Evolutionary conservation across 148 eudicot genomes (phyloP).

Genomic region (Gaultheria prostrata): DNA sequence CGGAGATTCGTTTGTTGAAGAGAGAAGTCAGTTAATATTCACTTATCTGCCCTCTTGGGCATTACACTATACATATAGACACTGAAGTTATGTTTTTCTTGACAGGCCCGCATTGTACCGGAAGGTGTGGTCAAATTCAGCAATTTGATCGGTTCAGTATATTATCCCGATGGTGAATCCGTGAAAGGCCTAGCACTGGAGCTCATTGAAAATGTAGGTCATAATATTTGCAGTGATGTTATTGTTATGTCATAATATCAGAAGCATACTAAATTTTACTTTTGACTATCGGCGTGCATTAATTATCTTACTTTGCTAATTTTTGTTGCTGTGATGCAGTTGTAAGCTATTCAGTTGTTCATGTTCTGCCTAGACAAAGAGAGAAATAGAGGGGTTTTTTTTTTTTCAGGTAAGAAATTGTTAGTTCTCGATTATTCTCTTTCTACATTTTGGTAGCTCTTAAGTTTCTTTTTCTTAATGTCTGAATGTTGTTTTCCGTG

Average conservation of each 20-base stretch:
- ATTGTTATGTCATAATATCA: background rate
- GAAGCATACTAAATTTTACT: background rate
- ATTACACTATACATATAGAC: background rate
- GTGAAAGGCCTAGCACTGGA: constrained; percentile 81
- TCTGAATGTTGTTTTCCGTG: no score
- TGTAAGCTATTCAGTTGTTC: no score
- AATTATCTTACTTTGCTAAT: no score
- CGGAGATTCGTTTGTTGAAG: constrained; percentile 78
- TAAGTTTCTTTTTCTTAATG: no score
- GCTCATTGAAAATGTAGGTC: constrained; percentile 54
- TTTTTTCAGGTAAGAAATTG: no score
- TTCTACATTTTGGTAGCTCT: no score
- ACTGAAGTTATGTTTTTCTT: constrained; percentile 14
- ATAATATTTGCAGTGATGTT: background rate
- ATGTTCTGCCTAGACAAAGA: no score
- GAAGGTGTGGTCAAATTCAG: constrained; percentile 67
- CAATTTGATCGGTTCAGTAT: constrained; percentile 79
- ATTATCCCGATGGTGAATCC: constrained; percentile 80
- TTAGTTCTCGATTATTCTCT: no score
- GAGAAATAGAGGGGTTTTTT: no score
- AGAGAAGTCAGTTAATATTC: constrained; percentile 66
- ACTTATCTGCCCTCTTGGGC: background rate
- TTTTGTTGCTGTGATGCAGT: no score
- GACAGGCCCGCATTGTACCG: constrained; percentile 80
- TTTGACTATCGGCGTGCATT: background rate